Base-by-base conservation (phyloP, 1,284 basidiomycete genomes). In the Bondarzewia mesenterica region DNA sequence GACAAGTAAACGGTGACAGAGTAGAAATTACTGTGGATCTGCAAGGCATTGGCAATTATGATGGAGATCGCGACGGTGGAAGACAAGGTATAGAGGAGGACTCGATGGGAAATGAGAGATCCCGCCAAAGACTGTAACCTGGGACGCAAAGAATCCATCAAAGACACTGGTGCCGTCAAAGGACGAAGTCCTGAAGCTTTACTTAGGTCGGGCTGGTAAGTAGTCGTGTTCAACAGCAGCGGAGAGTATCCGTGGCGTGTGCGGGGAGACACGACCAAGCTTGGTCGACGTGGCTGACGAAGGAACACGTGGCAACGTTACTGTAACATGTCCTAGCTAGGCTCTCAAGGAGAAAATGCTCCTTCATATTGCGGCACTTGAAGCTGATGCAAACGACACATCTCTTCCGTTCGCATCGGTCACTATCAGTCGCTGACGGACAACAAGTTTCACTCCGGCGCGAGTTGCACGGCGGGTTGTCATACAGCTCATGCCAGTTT, bases 1-100 rank as follows among this genome's bases (percentile, higher is more conserved):
- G 91, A 89, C n/a, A 99, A 76, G 60, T 87, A 89, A 2, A 98
- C 91, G 10, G 89, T 80, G 4, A 96, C 88, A 12, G 93, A 86
- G 62, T 95, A 99, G 71, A 96, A 97, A 71, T 96, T 97, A 60
- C 85, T 85, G 57, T 96, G 80, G 49, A 79, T 85, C 58, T 82
- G 76, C 57, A 94, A 77, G 4, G 93, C 93, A 63, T 86, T 88
- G 45, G 77, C 69, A 49, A 95, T 73, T 20, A 88, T 83, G 12
- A 76, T 78, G 0, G 75, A 75, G 29, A 92, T 82, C 0, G 88
- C 80, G n/a, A 80, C 58, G 26, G 80, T 71, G 39, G 90, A 93
- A 51, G 85, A 60, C 21, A 82, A 54, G 32, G 74, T 73, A 62
- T 94, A 94, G 46, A 89, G 63, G 16, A 84, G 63, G 41, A 91